Percentiles rank a stretch among this genome's conserved stretches.
phyloP scores from a whole-genome alignment of 495 filamentous ascomycete species.

The Podospora comata region DNA sequence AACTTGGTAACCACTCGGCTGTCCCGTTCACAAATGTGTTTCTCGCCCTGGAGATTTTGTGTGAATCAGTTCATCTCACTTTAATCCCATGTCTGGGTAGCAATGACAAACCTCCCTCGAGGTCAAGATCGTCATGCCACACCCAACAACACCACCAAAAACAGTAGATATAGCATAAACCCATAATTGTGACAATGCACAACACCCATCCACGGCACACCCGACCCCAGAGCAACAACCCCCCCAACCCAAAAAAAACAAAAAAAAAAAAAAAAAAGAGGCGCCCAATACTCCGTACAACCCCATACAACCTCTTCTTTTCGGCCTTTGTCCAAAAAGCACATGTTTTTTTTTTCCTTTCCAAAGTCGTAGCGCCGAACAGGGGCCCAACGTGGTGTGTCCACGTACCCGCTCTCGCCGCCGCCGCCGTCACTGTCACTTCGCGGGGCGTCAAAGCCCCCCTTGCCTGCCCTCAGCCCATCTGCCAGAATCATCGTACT shows the following conservation, averaged over 20 bases:
- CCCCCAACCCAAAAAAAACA: too few relatives aligned
- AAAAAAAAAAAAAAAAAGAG: not conserved
- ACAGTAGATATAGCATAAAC: not conserved
- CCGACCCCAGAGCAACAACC: not conserved
- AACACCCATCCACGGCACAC: too few relatives aligned
- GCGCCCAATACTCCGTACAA: not conserved
- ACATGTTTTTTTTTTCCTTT: not conserved
- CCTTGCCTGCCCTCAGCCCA: too few relatives aligned
- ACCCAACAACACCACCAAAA: not conserved
- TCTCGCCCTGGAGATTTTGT: not conserved
- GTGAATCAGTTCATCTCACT: not conserved
- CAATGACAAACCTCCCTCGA: not conserved
- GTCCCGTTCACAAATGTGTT: not conserved
- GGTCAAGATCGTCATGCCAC: not conserved
- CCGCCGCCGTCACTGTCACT: too few relatives aligned
- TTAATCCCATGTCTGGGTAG: not conserved
- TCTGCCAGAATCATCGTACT: too few relatives aligned
- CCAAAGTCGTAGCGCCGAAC: too few relatives aligned
- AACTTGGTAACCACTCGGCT: not conserved
- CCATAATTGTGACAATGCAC: not conserved
- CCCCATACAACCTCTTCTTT: not conserved
- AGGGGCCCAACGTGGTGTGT: too few relatives aligned
- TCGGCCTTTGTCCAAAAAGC: not conserved
- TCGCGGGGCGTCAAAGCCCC: too few relatives aligned
- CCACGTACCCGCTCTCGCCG: too few relatives aligned